These are phyloP conservation scores for Tetrahymena malaccensis DNA, from an alignment of 73 alveolate genomes.

Conservation along the genomic window DNA sequence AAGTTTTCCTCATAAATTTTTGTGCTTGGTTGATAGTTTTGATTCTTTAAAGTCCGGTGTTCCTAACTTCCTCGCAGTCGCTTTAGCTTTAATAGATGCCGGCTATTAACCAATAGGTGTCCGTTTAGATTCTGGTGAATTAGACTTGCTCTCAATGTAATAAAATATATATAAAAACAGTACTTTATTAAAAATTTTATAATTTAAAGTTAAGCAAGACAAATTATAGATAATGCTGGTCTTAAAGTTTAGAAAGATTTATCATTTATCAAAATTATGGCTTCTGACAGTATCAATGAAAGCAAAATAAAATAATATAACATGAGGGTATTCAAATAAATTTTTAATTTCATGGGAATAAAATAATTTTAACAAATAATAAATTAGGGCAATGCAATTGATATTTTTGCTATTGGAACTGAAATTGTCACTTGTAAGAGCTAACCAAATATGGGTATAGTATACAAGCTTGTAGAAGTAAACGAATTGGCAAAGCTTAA, in stretches of 20 bases:
- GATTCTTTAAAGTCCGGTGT: slow-evolving; percentile 60
- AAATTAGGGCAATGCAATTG: not conserved
- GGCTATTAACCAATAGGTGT: not conserved
- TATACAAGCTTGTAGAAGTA: not conserved
- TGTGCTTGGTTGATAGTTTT: slow-evolving; percentile 59
- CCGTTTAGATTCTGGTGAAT: not conserved
- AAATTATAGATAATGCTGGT: not conserved
- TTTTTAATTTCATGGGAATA: not conserved
- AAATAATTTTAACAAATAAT: not conserved
- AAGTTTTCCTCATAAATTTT: slow-evolving; percentile 49
- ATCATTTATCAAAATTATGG: not conserved
- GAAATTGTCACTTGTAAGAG: not conserved
- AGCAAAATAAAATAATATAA: not conserved
- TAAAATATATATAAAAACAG: not conserved
- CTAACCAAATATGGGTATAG: not conserved
- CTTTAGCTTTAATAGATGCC: not conserved
- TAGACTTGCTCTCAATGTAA: not conserved
- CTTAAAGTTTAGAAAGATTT: not conserved
- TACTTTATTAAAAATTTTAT: not conserved
- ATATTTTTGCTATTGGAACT: not conserved
- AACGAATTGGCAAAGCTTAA: not conserved
- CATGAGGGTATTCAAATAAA: not conserved
- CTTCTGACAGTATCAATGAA: not conserved
- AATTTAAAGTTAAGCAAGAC: not conserved
- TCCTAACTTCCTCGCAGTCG: slow-evolving; percentile 56